A percentile compares a stretch with the other conserved stretches of the same genome.
phyloP scores from a whole-genome alignment of 176 grass and related monocot species.

The Melocanna baccifera region DNA sequence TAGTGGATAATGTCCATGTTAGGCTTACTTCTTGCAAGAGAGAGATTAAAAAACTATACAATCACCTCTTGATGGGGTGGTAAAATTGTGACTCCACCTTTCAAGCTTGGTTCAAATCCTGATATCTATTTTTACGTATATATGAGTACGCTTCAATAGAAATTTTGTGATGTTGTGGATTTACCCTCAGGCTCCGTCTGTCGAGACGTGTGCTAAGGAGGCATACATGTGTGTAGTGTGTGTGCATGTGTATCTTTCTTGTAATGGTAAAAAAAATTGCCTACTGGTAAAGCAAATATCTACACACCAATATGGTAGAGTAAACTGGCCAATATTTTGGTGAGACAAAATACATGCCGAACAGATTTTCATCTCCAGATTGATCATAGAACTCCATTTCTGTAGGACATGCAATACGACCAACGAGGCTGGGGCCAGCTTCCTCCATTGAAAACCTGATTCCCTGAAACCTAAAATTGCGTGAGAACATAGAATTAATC shows the following conservation, averaged over 20 bases:
- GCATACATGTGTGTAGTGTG: no score
- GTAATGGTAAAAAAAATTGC: no score
- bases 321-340: neutral
- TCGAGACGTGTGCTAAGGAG: no score
- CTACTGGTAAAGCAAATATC: neutral
- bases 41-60: slow-evolving; percentile 10
- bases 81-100: no score
- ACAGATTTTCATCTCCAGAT: neutral
- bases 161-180: no score
- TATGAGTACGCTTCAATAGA: no score
- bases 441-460: neutral
- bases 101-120: no score
- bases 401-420: neutral
- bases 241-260: no score
- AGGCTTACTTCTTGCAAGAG: neutral
- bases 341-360: neutral
- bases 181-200: no score
- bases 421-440: neutral
- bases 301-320: neutral
- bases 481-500: neutral
- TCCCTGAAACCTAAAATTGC: neutral
- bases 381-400: neutral
- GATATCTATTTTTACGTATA: no score
- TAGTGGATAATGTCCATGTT: neutral
- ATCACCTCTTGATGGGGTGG: no score